Conservation (phyloP, 805 yeast species). For the Ogataea ramenticola region DNA sequence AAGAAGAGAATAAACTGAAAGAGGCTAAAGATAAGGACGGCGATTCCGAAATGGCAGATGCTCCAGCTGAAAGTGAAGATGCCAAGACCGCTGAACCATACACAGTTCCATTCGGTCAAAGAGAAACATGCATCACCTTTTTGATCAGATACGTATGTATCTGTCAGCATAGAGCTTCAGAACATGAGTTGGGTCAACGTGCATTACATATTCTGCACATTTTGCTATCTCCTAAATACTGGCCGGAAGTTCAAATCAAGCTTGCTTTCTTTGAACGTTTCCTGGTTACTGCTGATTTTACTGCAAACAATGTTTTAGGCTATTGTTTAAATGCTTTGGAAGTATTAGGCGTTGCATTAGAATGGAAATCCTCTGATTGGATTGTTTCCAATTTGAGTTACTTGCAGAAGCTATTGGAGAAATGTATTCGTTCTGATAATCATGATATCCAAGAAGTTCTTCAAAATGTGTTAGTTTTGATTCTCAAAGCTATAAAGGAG, state of each 20-base stretch:
- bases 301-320: slow-evolving; percentile 60
- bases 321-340: slow-evolving; percentile 87
- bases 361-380: slow-evolving; percentile 75
- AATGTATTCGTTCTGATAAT: slow-evolving; percentile 73
- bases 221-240: slow-evolving; percentile 60
- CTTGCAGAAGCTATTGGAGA: slow-evolving; percentile 69
- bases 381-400: slow-evolving; percentile 62
- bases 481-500: slow-evolving; percentile 57
- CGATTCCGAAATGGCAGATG: slow-evolving; percentile 1
- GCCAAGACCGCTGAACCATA: slow-evolving; percentile 43
- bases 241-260: slow-evolving; percentile 89
- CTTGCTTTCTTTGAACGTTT: slow-evolving; percentile 84
- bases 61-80: slow-evolving; percentile 7
- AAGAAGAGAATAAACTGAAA: slow-evolving; percentile 9
- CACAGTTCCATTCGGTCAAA: slow-evolving; percentile 63
- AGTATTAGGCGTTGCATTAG: slow-evolving; percentile 76
- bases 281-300: slow-evolving; percentile 68
- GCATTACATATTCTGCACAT: slow-evolving; percentile 74
- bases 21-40: slow-evolving; percentile 1
- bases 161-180: slow-evolving; percentile 77
- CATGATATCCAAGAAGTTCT: slow-evolving; percentile 82
- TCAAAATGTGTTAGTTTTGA: slow-evolving; percentile 64
- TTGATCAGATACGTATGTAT: slow-evolving; percentile 83
- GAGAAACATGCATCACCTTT: slow-evolving; percentile 88
- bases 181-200: slow-evolving; percentile 71